Evolutionary conservation across 768 basidiomycete genomes (phyloP), one percentile per base, ranked within the genome.

Genomic region (Neoboletus magnificus): DNA sequence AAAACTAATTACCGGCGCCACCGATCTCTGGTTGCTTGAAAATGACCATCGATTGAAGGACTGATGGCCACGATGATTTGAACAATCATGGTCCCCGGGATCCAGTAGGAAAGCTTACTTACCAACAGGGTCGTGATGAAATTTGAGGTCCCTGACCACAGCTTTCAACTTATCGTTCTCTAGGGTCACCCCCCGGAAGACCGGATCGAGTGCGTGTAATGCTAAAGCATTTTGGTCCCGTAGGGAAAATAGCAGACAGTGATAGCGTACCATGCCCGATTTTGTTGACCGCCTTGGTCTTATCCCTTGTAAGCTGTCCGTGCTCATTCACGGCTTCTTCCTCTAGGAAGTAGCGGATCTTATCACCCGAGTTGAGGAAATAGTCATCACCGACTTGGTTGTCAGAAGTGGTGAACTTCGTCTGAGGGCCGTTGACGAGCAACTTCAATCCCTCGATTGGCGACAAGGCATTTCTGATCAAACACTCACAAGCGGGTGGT

Each of bases 341-440:
- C 68, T 98, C 97, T 42, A 99, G 77, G 72, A 99, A 98, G 71
- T 86, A 98, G 7, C 90, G 85, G 76, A 98, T 91, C 78, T 97
- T 97, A 71, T 98, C 93, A 2, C 93, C 92, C 1, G 92, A 94
- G 30, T 76, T 81, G 45, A 99, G 76, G 66, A 99, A 99, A 71
- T 98, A 98, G 32, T 92, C 85, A 66, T 98, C 94, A 1, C 94
- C 94, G 25, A 93, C 79, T 62, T 93, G 91, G 50, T 82, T 75
- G 56, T 90, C 85, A 6, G 70, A 72, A 0, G 93, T 94, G 16
- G 88, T 90, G 73, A 99, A 99, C 66, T 84, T 89, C 13, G 94
- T 98, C 93, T 93, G 48, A 54, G 37, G 37, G n/a, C 22, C 18
- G 27, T 32, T 29, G 27, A 18, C 37, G 39, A 46, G 35, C 1